Evolutionary conservation across 495 filamentous ascomycete species (phyloP).

Genomic region (Penicillium cataractarum): DNA sequence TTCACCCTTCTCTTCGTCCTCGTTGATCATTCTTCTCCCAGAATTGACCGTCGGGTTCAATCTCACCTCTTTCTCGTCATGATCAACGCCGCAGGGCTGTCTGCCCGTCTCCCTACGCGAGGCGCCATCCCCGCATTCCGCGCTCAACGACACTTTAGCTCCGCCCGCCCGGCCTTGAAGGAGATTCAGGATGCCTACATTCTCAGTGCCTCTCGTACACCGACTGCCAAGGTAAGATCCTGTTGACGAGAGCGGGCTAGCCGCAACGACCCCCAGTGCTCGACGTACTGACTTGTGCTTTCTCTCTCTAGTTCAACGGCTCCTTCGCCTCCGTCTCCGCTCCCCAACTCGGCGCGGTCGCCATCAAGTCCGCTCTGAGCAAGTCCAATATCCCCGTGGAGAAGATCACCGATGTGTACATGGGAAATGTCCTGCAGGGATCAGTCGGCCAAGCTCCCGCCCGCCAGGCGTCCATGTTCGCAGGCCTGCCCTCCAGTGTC

Average conservation of each 20-base stretch:
- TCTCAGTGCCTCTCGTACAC: conserved; percentile 82
- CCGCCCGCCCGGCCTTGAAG: conserved; percentile 57
- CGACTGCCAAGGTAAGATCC: conserved; percentile 73
- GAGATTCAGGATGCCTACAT: conserved; percentile 92
- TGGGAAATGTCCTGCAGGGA: conserved; percentile 94
- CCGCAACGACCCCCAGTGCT: background rate
- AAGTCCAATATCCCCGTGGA: conserved; percentile 78
- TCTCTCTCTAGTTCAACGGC: conserved; percentile 78
- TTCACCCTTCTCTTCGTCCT: background rate
- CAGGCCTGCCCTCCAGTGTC: conserved; percentile 75
- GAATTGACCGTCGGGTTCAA: background rate
- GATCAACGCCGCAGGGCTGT: conserved; percentile 30
- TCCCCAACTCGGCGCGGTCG: conserved; percentile 80
- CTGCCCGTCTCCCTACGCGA: conserved; percentile 37
- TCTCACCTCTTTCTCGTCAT: conserved; percentile 20
- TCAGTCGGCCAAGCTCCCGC: conserved; percentile 87
- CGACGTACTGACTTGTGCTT: background rate
- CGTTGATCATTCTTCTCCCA: background rate
- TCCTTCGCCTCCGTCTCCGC: conserved; percentile 81
- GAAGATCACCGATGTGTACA: conserved; percentile 87
- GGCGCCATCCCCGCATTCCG: conserved; percentile 46
- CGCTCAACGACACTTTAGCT: conserved; percentile 67
- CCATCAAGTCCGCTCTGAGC: conserved; percentile 84
- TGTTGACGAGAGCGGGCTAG: background rate
- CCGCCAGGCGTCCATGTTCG: conserved; percentile 84